Base-by-base conservation (phyloP, 2,329 filamentous ascomycete genomes). In the Epichloe uncinata region DNA sequence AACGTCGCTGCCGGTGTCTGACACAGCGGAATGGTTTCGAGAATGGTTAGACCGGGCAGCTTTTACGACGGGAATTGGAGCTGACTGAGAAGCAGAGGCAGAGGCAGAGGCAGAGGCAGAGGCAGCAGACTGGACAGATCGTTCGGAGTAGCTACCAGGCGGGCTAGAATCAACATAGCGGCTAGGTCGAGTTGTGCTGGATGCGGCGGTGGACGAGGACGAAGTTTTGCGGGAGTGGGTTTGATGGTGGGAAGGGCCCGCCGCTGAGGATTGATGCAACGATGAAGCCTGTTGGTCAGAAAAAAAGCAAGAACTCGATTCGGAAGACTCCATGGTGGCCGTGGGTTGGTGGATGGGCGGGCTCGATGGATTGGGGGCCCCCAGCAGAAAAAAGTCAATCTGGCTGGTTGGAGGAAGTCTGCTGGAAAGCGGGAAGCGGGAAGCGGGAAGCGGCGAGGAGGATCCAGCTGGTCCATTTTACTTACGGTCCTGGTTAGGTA, bases 51-150 rank as follows among this genome's bases (percentile, higher is more conserved):
- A 63, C 53, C 68, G 66, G 53, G 72, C 66, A 49, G 66, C 67
- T 52, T 63, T 71, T 50, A 73, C 58, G 12, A 73, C 58, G 12
- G 72, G 65, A 54, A 64, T 62, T 22, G 68, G 58, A 16, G 67
- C 61, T 33, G 75, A 72, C 51, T 79, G 74, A 37, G 81, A 79
- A 16, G 42, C 46, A 5, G n/a, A 5, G 13, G 13, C 16, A 75
- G 85, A 30, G 26, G 7, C 46, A 5, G 41, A 18, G 20, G 37
- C n/a, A 22, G 22, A 49, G 45, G 20, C 20, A 49, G 45, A 30
- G 35, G 57, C 52, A 75, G 85, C 82, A 55, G 78, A 83, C 53
- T 83, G 71, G 63, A 73, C 82, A 50, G 80, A 73, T 60, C 74
- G 73, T 51, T 80, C 78, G 54, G 76, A 73, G 62, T 77, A 73